Evolutionary conservation across 148 eudicot species (phyloP), one percentile per base, ranked within the genome.

Genomic region (Drosera capensis): DNA sequence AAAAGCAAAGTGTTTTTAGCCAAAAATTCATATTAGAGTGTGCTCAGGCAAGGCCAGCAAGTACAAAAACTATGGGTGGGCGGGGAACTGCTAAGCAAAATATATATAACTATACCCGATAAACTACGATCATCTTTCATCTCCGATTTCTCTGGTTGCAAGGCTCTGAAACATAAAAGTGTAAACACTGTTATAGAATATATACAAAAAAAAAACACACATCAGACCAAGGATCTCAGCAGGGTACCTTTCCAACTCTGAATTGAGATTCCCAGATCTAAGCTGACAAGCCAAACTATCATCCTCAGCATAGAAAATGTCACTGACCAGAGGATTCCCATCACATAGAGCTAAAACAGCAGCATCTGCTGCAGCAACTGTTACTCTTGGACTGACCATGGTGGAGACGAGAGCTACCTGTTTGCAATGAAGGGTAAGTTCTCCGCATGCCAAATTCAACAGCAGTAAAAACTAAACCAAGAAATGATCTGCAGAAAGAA

Each of bases 311-410:
- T 76, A 74, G 54, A 85, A 85, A 34, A 85, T 56, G 14, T 80
- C 88, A 54, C 65, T 70, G 34, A 86, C 56, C 56, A 80, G 66
- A 38, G 77, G 82, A 43, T 73, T 75, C 45, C 80, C 99, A 21
- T 71, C 70, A 56, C 85, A 90, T 29, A 90, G 80, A 35, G 73
- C 82, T 14, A 74, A 49, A 49, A 90, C 69, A 39, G 85, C 93
- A 58, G 95, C 95, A 38, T 74, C 75, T 34, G 83, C 81, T 43
- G 95, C 94, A 57, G 87, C 67, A 46, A 86, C 79, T 38, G 73
- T 64, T 46, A 85, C 52, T 62, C 59, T 66, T 42, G 95, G 87
- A 25, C 70, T 77, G 67, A 81, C 81, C 68, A 74, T 68, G 23
- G 74, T 55, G 46, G 93, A 75, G 48, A 90, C 66, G 34, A 62